Evolutionary conservation across 768 basidiomycete genomes (phyloP), one percentile per base, ranked within the genome.

Genomic region (Coprinopsis sp.): DNA sequence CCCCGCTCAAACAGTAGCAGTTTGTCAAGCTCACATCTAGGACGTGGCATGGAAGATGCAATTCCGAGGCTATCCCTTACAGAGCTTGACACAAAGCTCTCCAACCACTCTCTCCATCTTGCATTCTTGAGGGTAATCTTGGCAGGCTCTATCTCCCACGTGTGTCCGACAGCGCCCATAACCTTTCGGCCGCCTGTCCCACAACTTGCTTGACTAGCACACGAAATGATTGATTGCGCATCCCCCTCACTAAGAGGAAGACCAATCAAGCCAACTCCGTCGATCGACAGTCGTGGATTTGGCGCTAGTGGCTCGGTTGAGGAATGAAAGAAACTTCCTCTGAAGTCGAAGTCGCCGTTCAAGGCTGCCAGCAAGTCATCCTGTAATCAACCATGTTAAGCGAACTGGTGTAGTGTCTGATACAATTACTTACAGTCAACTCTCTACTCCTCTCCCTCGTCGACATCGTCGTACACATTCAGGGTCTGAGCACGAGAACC

Each of bases 121-220:
- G 67, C 61, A 52, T 76, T 77, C 11, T 54, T 54, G 44, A 77
- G 74, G 5, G 54, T 54, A 5, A 78, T 58, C 37, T 60, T 54
- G 1, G 48, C 51, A 0, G 71, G 67, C 41, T 73, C 70, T 34
- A 78, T 71, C 52, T 78, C 74, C 74, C 74, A 78, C 3, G 73
- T 76, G 61, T 77, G 69, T 11, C 74, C 58, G 6, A 76, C 72
- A 31, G 59, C 73, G 48, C 77, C 67, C 1, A 75, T 63, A 7
- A 74, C 51, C 0, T 71, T 76, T 8, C 63, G 56, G 28, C 68
- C 64, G 13, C 71, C 73, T 43, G 68, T 65, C 1, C 74, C 76
- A 54, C 69, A 78, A 1, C 73, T 72, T 2, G 76, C 71, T 52
- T 69, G 69, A 4, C 50, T 47, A 5, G 70, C 60, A 13, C 52